These are phyloP conservation scores for Xylaria telfairii DNA, from an alignment of 495 filamentous ascomycete genomes.

Conservation along the genomic window DNA sequence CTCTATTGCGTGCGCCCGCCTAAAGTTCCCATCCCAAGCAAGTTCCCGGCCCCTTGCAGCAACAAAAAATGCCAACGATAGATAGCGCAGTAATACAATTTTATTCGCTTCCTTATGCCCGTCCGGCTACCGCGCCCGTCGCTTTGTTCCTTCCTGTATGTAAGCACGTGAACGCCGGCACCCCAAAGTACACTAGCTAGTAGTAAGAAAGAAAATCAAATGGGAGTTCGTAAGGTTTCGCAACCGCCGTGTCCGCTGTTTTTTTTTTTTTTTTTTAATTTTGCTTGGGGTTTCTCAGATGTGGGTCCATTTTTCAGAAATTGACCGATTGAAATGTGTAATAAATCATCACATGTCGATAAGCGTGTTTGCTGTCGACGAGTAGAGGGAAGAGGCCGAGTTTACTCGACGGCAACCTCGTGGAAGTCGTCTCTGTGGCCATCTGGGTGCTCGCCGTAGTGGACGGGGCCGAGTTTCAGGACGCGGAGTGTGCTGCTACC, in stretches of 20 bases:
- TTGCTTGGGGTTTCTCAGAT: too few relatives aligned
- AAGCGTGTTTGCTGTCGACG: neutral
- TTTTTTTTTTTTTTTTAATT: neutral
- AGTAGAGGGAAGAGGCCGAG: neutral
- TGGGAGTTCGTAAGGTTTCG: constrained; percentile 1
- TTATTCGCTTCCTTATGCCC: neutral
- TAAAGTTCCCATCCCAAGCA: neutral
- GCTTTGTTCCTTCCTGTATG: constrained; percentile 12
- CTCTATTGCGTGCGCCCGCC: constrained; percentile 20
- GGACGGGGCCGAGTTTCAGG: constrained; percentile 58
- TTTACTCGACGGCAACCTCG: constrained; percentile 51
- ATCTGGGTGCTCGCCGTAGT: constrained; percentile 55
- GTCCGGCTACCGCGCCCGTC: neutral
- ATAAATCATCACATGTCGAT: neutral
- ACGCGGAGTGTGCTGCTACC: constrained; percentile 43
- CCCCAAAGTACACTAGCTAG: constrained; percentile 7
- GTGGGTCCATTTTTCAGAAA: neutral
- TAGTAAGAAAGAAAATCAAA: neutral
- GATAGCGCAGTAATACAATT: constrained; percentile 2
- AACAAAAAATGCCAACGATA: neutral
- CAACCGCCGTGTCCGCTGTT: neutral
- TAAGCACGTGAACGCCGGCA: constrained; percentile 18
- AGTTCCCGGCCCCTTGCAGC: neutral
- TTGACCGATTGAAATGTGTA: neutral
- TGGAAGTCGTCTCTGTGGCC: constrained; percentile 52